Conservation (phyloP, 148 eudicot genomes). For the Nepenthes mirabilis region DNA sequence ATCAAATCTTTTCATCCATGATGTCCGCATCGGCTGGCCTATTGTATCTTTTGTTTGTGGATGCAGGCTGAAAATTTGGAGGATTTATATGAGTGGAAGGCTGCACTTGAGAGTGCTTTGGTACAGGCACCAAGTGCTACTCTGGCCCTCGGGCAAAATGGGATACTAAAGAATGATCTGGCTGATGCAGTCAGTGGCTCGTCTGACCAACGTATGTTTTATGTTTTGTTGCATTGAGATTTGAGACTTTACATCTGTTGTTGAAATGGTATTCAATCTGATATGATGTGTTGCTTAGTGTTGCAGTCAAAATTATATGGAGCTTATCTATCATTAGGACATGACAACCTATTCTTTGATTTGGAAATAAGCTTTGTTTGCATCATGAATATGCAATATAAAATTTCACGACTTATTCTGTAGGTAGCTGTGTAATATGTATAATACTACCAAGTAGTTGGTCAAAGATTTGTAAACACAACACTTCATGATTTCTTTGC, state of each 20-base stretch:
- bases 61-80: slow-evolving; percentile 78
- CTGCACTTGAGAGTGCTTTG: slow-evolving; percentile 82
- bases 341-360: no score
- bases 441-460: no score
- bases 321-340: no score
- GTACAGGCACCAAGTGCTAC: slow-evolving; percentile 68
- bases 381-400: no score
- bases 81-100: slow-evolving; percentile 79
- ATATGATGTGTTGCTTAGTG: not conserved
- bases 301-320: no score
- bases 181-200: slow-evolving; percentile 35
- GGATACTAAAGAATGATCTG: slow-evolving; percentile 43
- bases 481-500: no score
- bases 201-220: slow-evolving; percentile 45
- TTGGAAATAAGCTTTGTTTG: no score
- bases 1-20: no score
- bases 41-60: not conserved
- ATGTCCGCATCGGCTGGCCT: no score
- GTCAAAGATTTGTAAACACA: no score
- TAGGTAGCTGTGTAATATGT: no score
- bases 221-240: not conserved
- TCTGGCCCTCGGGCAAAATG: slow-evolving; percentile 46
- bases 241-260: not conserved
- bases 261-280: not conserved
- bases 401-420: no score